Conservation (phyloP, 495 filamentous ascomycete species). For the Neurospora sp. region DNA sequence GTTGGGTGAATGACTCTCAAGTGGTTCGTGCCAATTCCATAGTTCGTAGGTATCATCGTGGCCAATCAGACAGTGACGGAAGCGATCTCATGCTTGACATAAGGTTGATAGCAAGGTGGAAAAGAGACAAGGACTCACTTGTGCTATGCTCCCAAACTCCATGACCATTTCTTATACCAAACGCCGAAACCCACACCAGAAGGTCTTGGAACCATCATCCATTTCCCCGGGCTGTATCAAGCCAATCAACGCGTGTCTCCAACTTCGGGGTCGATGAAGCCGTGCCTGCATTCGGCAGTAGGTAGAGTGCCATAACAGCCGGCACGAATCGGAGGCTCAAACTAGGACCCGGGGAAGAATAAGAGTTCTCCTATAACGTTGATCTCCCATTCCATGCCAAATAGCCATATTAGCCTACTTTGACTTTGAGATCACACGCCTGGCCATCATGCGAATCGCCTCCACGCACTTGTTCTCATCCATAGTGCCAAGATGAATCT, state of each 20-base stretch:
- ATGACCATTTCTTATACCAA: too few relatives aligned
- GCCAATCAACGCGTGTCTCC: too few relatives aligned
- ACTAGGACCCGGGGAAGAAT: conserved; percentile 6
- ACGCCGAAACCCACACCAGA: too few relatives aligned
- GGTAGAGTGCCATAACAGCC: neutral
- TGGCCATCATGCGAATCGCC: neutral
- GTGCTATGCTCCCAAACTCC: too few relatives aligned
- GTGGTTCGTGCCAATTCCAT: too few relatives aligned
- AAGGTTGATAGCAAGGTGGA: too few relatives aligned
- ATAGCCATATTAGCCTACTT: conserved; percentile 26
- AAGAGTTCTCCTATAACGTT: neutral
- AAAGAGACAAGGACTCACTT: too few relatives aligned
- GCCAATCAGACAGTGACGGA: too few relatives aligned
- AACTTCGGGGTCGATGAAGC: neutral
- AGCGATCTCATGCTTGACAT: too few relatives aligned
- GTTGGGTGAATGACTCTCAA: too few relatives aligned
- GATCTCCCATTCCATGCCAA: conserved; percentile 15
- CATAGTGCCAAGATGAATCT: conserved; percentile 23
- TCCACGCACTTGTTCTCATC: conserved; percentile 4
- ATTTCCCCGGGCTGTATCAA: neutral
- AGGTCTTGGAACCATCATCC: neutral
- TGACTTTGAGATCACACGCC: conserved; percentile 5
- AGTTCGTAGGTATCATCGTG: too few relatives aligned
- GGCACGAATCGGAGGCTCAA: conserved; percentile 13
- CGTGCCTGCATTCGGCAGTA: conserved; percentile 19